Percentiles rank a stretch among this genome's conserved stretches.
Conservation (phyloP, 2,329 filamentous ascomycete species). For the Achaetomium macrosporum region DNA sequence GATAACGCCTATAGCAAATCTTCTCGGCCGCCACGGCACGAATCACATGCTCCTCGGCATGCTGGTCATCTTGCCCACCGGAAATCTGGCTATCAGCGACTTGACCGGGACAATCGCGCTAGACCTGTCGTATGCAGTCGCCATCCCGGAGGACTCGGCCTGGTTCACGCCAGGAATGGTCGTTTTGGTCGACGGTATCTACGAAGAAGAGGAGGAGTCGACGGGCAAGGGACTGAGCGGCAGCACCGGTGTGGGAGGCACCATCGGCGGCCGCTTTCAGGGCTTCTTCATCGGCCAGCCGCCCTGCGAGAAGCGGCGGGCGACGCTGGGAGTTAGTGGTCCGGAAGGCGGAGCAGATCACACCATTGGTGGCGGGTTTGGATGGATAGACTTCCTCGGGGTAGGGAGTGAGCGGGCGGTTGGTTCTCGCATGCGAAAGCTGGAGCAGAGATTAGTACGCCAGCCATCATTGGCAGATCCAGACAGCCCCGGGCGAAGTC, state of each 20-base stretch:
- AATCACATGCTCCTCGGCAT: slow-evolving; percentile 84
- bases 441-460: slow-evolving; percentile 63
- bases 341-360: slow-evolving; percentile 52
- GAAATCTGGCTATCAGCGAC: slow-evolving; percentile 76
- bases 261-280: slow-evolving; percentile 86
- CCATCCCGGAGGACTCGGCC: slow-evolving; percentile 76
- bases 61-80: slow-evolving; percentile 73
- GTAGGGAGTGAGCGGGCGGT: slow-evolving; percentile 82
- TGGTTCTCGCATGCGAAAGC: slow-evolving; percentile 73
- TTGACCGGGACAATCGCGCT: slow-evolving; percentile 81
- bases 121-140: slow-evolving; percentile 72
- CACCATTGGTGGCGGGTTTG: slow-evolving; percentile 74
- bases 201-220: slow-evolving; percentile 82
- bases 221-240: slow-evolving; percentile 65
- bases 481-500: slow-evolving; percentile 37
- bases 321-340: slow-evolving; percentile 66
- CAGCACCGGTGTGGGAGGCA: slow-evolving; percentile 77
- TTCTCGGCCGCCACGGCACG: slow-evolving; percentile 72
- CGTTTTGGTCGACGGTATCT: slow-evolving; percentile 89
- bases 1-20: slow-evolving; percentile 76
- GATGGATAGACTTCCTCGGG: slow-evolving; percentile 95
- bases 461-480: slow-evolving; percentile 30
- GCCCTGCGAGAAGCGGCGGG: slow-evolving; percentile 76
- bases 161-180: slow-evolving; percentile 98
- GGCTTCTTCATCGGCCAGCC: slow-evolving; percentile 88